A percentile compares a stretch with the other conserved stretches of the same genome.
Conservation (phyloP, 495 filamentous ascomycete genomes). For the Neurospora sp. region DNA sequence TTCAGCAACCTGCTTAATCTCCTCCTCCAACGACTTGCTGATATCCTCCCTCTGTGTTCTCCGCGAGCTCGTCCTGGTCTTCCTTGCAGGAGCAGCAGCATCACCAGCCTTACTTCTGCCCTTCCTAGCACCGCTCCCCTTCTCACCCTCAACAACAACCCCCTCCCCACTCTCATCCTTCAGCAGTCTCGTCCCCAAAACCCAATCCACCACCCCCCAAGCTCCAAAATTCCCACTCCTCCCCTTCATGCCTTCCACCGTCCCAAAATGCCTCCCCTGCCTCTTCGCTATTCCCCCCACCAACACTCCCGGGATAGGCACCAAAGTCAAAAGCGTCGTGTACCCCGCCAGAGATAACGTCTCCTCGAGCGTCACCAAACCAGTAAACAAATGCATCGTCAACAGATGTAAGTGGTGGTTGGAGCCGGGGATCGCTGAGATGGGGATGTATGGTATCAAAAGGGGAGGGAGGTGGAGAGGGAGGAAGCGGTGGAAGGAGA, state of each 20-base stretch:
- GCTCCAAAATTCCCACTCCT: slow-evolving; percentile 59
- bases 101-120: slow-evolving; percentile 29
- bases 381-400: slow-evolving; percentile 62
- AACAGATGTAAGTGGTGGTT: slow-evolving; percentile 69
- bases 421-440: slow-evolving; percentile 22
- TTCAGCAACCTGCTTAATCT: background rate
- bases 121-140: slow-evolving; percentile 45
- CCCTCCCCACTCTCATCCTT: slow-evolving; percentile 12
- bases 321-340: slow-evolving; percentile 23
- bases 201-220: slow-evolving; percentile 71
- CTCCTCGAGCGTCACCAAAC: slow-evolving; percentile 65
- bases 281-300: slow-evolving; percentile 65
- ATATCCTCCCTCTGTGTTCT: slow-evolving; percentile 11
- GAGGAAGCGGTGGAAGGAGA: slow-evolving; percentile 41
- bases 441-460: background rate
- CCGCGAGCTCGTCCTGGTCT: slow-evolving; percentile 20
- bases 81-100: slow-evolving; percentile 25
- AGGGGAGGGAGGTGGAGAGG: slow-evolving; percentile 34
- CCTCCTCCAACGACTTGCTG: background rate
- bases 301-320: slow-evolving; percentile 56
- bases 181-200: slow-evolving; percentile 52
- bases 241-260: slow-evolving; percentile 18
- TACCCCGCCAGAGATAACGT: slow-evolving; percentile 72
- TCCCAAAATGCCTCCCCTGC: slow-evolving; percentile 56
- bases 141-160: slow-evolving; percentile 47